Conservation (phyloP, 352 stramenopile genomes). For the Globisporangium canariense region DNA sequence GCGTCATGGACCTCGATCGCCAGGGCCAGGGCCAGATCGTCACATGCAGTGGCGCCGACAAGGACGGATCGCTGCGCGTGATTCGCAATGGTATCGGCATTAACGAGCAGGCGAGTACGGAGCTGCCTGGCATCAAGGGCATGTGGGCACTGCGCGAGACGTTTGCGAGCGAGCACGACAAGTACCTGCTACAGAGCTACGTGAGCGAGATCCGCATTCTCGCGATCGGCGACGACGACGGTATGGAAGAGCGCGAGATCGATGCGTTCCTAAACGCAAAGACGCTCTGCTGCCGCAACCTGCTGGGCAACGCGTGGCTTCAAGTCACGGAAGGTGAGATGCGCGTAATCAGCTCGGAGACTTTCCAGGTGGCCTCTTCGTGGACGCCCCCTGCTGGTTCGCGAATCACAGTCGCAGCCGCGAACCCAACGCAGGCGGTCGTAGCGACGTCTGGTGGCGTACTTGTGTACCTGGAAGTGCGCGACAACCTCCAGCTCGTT, state of each 20-base stretch:
- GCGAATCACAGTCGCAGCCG: conserved; percentile 81
- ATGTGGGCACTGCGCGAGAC: conserved; percentile 94
- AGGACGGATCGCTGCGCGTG: conserved; percentile 95
- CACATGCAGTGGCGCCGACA: conserved; percentile 94
- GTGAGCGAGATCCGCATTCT: conserved; percentile 95
- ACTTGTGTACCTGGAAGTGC: conserved; percentile 88
- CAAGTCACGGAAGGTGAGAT: conserved; percentile 94
- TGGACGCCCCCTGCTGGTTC: conserved; percentile 68
- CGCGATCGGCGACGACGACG: conserved; percentile 86
- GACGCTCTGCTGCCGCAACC: conserved; percentile 93
- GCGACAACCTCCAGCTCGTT: conserved; percentile 48
- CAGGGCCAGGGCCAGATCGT: conserved; percentile 95
- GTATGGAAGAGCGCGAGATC: conserved; percentile 93
- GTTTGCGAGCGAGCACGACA: conserved; percentile 89
- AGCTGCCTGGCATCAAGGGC: conserved; percentile 96
- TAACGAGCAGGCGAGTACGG: conserved; percentile 93
- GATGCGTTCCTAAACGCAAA: conserved; percentile 77
- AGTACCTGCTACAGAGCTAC: conserved; percentile 96
- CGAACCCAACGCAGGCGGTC: conserved; percentile 91
- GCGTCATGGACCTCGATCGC: conserved; percentile 93
- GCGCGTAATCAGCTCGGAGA: conserved; percentile 80
- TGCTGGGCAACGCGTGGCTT: conserved; percentile 83
- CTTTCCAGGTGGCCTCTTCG: conserved; percentile 56
- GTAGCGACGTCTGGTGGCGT: conserved; percentile 89
- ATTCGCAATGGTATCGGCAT: conserved; percentile 99